These are phyloP conservation scores for Ophiostoma sp. DNA, from an alignment of 2,329 filamentous ascomycete species.

Conservation along the genomic window DNA sequence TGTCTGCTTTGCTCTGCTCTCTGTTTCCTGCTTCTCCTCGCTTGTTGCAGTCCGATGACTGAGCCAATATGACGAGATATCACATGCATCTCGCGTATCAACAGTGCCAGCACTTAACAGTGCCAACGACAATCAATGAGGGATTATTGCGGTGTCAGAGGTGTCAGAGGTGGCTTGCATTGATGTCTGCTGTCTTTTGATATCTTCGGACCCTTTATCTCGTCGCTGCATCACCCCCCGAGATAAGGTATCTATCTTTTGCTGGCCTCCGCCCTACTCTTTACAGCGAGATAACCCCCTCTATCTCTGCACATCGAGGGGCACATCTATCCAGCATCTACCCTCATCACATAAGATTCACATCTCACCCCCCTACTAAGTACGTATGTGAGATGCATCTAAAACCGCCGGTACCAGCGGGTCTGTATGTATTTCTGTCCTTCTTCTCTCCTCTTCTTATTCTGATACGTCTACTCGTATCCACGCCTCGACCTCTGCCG, in stretches of 20 bases:
- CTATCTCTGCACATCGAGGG: neutral
- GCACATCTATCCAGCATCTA: neutral
- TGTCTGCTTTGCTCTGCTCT: neutral
- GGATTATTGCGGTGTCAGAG: neutral
- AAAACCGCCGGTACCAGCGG: neutral
- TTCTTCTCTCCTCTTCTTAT: neutral
- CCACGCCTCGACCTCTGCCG: neutral
- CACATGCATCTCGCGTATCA: no score
- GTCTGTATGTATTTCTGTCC: neutral
- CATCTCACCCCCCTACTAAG: constrained; percentile 9
- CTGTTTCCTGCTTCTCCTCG: no score
- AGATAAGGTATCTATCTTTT: neutral
- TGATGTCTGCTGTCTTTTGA: neutral
- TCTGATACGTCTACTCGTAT: no score
- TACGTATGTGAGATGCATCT: neutral
- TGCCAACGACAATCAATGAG: neutral
- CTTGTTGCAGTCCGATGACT: no score
- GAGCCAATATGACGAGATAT: no score
- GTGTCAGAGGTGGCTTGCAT: neutral
- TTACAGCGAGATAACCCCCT: neutral
- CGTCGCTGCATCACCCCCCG: neutral
- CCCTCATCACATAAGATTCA: neutral
- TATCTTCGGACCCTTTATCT: neutral
- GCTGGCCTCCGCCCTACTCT: neutral
- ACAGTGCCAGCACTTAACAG: neutral